phyloP scores from a whole-genome alignment of 257 asterid species.

The Verbena officinalis region DNA sequence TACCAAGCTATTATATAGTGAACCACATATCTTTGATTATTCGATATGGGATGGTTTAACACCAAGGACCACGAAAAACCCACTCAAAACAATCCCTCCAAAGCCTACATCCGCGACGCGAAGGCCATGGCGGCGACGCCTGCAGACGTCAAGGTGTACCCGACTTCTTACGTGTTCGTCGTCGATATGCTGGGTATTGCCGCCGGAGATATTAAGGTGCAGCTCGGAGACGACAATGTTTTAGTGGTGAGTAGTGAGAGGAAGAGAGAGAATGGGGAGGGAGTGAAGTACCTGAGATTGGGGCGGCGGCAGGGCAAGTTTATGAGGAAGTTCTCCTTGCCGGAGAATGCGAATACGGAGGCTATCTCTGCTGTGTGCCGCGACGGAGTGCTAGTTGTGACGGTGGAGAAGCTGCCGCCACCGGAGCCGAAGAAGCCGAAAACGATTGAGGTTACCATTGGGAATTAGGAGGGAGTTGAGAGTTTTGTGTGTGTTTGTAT shows the following conservation, averaged over 20 bases:
- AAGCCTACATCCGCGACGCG: constrained; percentile 44
- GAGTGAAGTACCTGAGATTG: constrained; percentile 44
- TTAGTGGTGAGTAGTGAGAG: constrained; percentile 48
- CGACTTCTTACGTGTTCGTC: constrained; percentile 35
- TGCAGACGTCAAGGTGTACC: constrained; percentile 44
- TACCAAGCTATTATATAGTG: no score
- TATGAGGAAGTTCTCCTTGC: constrained; percentile 51
- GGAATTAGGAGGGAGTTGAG: background rate
- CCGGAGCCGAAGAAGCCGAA: constrained; percentile 49
- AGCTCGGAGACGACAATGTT: constrained; percentile 43
- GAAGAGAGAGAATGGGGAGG: constrained; percentile 42
- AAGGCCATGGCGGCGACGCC: constrained; percentile 51
- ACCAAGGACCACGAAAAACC: constrained; percentile 29
- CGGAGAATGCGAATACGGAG: constrained; percentile 39
- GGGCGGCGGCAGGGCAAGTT: constrained; percentile 51
- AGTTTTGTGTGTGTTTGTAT: constrained; percentile 3
- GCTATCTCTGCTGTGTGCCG: constrained; percentile 40
- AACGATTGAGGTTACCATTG: constrained; percentile 33
- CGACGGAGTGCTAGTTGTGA: constrained; percentile 46
- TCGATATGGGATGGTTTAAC: no score
- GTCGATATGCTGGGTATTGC: constrained; percentile 50
- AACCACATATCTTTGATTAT: no score
- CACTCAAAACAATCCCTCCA: constrained; percentile 33
- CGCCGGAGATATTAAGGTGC: constrained; percentile 44
- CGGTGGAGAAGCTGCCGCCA: constrained; percentile 46